Conservation (phyloP, 306 rosid genomes). For the Styphnolobium japonicum region DNA sequence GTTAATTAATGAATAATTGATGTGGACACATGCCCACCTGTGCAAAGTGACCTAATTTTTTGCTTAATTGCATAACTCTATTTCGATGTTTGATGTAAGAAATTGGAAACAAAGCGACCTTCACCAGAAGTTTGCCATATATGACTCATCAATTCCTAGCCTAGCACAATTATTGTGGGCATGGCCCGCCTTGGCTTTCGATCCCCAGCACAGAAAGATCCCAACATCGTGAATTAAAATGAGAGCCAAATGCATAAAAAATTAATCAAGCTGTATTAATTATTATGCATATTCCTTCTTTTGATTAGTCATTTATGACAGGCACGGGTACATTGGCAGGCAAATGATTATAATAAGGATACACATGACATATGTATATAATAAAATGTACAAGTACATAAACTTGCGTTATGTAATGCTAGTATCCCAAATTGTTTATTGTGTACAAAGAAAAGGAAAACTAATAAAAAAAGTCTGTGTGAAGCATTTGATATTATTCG, state of each 20-base stretch:
- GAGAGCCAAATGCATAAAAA: background rate
- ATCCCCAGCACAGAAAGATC: background rate
- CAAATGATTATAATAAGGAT: background rate
- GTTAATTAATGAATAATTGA: background rate
- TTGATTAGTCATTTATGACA: background rate
- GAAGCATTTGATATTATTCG: constrained; percentile 1
- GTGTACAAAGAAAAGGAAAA: background rate
- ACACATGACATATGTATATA: background rate
- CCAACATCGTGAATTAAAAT: background rate
- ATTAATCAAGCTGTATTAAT: background rate
- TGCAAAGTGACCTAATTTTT: background rate
- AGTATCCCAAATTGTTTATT: background rate
- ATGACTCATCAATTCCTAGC: background rate
- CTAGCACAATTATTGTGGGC: constrained; percentile 4
- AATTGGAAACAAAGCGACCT: background rate
- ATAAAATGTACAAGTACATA: background rate
- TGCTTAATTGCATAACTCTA: background rate
- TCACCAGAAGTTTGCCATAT: background rate
- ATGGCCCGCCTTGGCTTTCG: background rate
- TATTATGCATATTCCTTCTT: background rate
- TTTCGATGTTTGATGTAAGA: background rate
- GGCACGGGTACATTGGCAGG: background rate
- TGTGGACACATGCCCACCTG: constrained; percentile 14
- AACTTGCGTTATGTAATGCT: background rate
- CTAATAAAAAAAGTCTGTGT: background rate